Base-by-base conservation (phyloP, 345 rosid species). In the Acer campestre region DNA sequence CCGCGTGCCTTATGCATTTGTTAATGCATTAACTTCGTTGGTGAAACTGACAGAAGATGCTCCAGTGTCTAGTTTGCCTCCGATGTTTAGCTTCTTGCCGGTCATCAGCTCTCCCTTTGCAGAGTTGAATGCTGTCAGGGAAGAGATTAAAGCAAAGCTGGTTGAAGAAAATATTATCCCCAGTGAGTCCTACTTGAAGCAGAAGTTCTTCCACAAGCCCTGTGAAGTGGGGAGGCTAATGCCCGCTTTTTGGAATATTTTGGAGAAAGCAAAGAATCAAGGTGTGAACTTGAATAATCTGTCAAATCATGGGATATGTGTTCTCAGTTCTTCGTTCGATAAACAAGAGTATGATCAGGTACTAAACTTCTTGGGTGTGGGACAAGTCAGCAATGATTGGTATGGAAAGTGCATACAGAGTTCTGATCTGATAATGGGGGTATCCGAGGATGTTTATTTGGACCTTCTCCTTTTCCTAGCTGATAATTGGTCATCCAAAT, bases 141-240 rank as follows among this genome's bases (percentile, higher is more conserved):
- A 87, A 13, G 55, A 86, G 0, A 80, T 93, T 25, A 84, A 56
- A 70, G 35, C 20, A 49, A 88, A 67, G 51, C 63, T 93, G 73
- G 78, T 61, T 29, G 76, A 79, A 58, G 83, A 86, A 78, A 72
- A 81, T 61, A 88, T 91, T 56, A 56, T 91, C 70, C 98, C 95
- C 1, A 87, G 91, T 61, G 91, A 87, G 58, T 77, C 95, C 7
- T 78, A 75, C 77, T 71, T 35, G 27, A 73, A 62, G 59, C 98
- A 93, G 62, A 91, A 88, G 80, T 82, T 82, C 74, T 93, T 93
- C 49, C 87, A 88, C 71, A 93, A 74, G 42, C 96, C 98, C 3
- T 1, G 75, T 1, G 86, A 88, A 70, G 90, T 91, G 7, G 80
- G 91, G 67, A 84, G 98, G 66, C 70, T 91, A n/a, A 63, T 82